phyloP scores from a whole-genome alignment of 1,284 basidiomycete species.

The Moniliophthora roreri region DNA sequence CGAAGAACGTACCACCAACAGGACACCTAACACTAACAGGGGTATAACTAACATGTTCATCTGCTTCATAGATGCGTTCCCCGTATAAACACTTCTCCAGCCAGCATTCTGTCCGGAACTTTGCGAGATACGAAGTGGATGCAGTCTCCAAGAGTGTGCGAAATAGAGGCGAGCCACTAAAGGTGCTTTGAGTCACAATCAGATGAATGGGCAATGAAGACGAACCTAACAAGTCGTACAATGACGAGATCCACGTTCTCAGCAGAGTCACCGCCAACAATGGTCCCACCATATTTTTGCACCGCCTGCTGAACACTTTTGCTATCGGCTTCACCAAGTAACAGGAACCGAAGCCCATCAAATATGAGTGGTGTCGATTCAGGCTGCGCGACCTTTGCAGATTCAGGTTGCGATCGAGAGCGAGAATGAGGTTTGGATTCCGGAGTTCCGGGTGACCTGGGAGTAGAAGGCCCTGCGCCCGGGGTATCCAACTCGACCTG shows the following conservation, averaged over 20 bases:
- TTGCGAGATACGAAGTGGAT: slow-evolving; percentile 38
- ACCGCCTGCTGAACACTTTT: slow-evolving; percentile 56
- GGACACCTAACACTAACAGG: slow-evolving; percentile 58
- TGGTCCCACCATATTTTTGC: slow-evolving; percentile 55
- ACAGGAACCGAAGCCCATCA: slow-evolving; percentile 50
- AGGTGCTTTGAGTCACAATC: slow-evolving; percentile 48
- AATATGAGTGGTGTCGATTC: slow-evolving; percentile 42
- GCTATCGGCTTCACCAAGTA: slow-evolving; percentile 63
- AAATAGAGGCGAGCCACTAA: slow-evolving; percentile 32
- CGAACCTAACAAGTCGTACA: slow-evolving; percentile 69
- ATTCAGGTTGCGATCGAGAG: neutral
- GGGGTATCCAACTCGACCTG: slow-evolving; percentile 13
- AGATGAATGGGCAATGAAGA: slow-evolving; percentile 10
- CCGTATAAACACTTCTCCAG: slow-evolving; percentile 73
- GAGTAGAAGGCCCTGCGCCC: slow-evolving; percentile 12
- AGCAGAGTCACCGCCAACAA: slow-evolving; percentile 29
- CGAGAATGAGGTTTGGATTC: no score
- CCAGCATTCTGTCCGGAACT: slow-evolving; percentile 78
- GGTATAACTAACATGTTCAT: slow-evolving; percentile 61
- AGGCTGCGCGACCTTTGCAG: neutral
- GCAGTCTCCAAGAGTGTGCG: neutral
- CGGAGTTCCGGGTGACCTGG: no score
- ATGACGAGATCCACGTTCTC: slow-evolving; percentile 62
- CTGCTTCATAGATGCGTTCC: slow-evolving; percentile 56
- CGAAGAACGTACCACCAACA: slow-evolving; percentile 41